Percentiles rank a stretch among this genome's conserved stretches.
Conservation (phyloP, 805 yeast species). For the Kodamaea hsintzibuensis region DNA sequence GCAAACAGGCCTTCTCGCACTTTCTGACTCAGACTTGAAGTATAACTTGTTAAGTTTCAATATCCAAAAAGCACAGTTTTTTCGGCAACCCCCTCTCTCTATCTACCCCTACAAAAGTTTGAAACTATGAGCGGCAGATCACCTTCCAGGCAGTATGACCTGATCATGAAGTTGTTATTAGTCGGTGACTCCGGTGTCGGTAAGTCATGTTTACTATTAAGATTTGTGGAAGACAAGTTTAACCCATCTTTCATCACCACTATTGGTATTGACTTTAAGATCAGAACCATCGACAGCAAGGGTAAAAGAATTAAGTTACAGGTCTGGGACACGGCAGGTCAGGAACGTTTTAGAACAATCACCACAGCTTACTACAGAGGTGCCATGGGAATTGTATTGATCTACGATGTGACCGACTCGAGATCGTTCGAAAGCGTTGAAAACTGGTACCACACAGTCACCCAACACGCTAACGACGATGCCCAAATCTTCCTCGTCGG, state of each 20-base stretch:
- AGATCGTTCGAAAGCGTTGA: conserved; percentile 90
- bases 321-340: conserved; percentile 98
- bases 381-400: conserved; percentile 83
- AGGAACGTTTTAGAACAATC: conserved; percentile 91
- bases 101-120: not conserved
- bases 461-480: conserved; percentile 95
- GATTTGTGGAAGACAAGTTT: conserved; percentile 96
- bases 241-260: conserved; percentile 97
- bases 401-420: conserved; percentile 84
- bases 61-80: not conserved
- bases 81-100: not conserved
- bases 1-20: not conserved
- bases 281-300: conserved; percentile 90
- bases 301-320: conserved; percentile 93
- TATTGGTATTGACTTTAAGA: conserved; percentile 97
- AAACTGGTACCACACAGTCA: conserved; percentile 94
- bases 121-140: conserved; percentile 57
- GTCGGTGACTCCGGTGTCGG: conserved; percentile 94
- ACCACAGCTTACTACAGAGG: conserved; percentile 92
- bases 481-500: conserved; percentile 94
- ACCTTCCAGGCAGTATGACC: conserved; percentile 76
- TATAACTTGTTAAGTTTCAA: not conserved
- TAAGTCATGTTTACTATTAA: conserved; percentile 82
- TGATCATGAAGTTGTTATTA: conserved; percentile 86
- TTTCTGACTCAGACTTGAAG: not conserved